phyloP scores from a whole-genome alignment of 2,329 filamentous ascomycete genomes.

The Trichoderma atrobrunneum region DNA sequence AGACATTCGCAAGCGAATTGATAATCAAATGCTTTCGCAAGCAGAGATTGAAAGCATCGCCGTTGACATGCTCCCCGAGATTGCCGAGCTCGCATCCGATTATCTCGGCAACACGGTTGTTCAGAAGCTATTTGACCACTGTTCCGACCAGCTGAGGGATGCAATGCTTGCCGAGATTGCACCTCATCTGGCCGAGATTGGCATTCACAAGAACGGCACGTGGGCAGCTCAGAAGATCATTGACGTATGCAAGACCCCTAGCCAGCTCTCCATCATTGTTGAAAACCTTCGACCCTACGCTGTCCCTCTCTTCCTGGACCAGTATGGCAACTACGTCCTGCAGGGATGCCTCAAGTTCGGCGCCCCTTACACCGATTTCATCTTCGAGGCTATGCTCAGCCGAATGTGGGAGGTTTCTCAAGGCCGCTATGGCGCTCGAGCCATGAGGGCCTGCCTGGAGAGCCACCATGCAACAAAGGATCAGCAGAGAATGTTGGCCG shows the following conservation, averaged over 20 bases:
- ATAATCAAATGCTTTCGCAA: constrained; percentile 84
- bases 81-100: constrained; percentile 90
- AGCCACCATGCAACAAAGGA: constrained; percentile 94
- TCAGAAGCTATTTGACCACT: constrained; percentile 96
- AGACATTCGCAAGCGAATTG: constrained; percentile 95
- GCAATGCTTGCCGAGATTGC: constrained; percentile 86
- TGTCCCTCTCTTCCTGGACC: constrained; percentile 89
- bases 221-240: constrained; percentile 99
- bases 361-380: constrained; percentile 86
- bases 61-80: constrained; percentile 91
- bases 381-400: constrained; percentile 95
- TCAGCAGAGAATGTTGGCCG: constrained; percentile 91
- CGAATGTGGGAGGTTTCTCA: constrained; percentile 92
- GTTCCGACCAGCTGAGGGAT: constrained; percentile 85
- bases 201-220: constrained; percentile 97
- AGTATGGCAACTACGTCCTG: constrained; percentile 97
- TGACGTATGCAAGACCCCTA: constrained; percentile 82
- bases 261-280: constrained; percentile 81
- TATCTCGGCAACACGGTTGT: constrained; percentile 99
- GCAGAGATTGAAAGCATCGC: constrained; percentile 91
- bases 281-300: constrained; percentile 82
- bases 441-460: constrained; percentile 94
- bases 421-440: constrained; percentile 88
- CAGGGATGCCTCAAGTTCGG: constrained; percentile 95
- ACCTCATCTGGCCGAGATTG: constrained; percentile 92